These are phyloP conservation scores for Evernia prunastri DNA, from an alignment of 495 filamentous ascomycete genomes.

Conservation along the genomic window DNA sequence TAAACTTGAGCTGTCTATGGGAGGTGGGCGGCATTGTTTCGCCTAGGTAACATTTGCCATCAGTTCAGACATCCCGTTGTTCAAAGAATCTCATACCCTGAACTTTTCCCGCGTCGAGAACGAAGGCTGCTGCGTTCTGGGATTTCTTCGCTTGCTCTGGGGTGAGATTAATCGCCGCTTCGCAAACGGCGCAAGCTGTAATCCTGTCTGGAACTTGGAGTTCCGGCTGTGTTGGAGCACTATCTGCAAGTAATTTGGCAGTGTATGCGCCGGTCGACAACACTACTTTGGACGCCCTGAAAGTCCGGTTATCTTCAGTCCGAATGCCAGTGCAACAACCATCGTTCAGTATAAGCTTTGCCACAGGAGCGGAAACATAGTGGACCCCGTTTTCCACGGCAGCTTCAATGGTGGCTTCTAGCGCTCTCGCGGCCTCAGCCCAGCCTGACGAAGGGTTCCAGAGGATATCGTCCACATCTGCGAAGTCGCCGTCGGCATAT, in stretches of 20 bases:
- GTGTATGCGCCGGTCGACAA: constrained; percentile 56
- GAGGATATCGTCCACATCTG: constrained; percentile 42
- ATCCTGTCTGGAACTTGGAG: constrained; percentile 49
- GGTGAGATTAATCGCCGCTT: constrained; percentile 38
- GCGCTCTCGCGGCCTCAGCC: constrained; percentile 52
- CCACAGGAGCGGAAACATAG: constrained; percentile 44
- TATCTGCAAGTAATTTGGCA: constrained; percentile 50
- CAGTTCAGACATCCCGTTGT: neutral
- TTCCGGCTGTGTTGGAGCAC: constrained; percentile 39
- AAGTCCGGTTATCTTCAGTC: constrained; percentile 34
- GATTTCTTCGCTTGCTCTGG: constrained; percentile 29
- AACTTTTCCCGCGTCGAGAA: constrained; percentile 9
- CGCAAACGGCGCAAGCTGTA: constrained; percentile 49
- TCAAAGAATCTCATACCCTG: constrained; percentile 10
- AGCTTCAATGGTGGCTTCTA: constrained; percentile 40
- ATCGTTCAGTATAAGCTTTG: constrained; percentile 37
- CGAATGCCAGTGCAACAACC: constrained; percentile 43
- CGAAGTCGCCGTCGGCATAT: constrained; percentile 49
- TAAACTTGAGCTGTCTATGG: constrained; percentile 28
- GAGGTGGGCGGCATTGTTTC: constrained; percentile 28
- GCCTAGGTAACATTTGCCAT: constrained; percentile 13
- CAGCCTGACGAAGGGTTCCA: constrained; percentile 53
- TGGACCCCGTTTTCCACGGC: constrained; percentile 47
- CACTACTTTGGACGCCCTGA: constrained; percentile 43
- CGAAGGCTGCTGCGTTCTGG: constrained; percentile 32